A percentile compares a stretch with the other conserved stretches of the same genome.
These are phyloP conservation scores for Serendipita indica DNA, from an alignment of 768 basidiomycete genomes.

Conservation along the genomic window DNA sequence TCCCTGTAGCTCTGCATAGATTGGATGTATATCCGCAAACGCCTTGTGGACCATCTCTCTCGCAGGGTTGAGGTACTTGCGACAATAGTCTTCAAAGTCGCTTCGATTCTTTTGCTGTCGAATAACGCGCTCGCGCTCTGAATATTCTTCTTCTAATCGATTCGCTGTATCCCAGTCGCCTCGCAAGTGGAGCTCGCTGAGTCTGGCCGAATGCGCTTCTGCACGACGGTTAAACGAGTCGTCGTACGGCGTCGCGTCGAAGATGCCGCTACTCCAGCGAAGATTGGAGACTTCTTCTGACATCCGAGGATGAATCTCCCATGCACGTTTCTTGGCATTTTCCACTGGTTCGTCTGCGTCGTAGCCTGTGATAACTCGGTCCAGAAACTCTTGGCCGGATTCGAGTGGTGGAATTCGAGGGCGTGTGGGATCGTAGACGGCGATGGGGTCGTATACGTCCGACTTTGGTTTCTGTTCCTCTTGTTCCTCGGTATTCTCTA, in stretches of 20 bases:
- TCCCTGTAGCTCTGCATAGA: neutral
- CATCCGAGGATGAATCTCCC: neutral
- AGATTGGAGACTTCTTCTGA: neutral
- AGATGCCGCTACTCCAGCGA: neutral
- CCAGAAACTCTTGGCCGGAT: neutral
- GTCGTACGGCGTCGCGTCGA: neutral
- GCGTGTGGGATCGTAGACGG: neutral
- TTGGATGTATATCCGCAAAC: slow-evolving; percentile 5
- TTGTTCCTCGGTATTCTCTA: neutral
- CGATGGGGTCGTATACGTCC: neutral
- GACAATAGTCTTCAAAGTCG: neutral
- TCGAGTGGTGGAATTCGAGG: neutral
- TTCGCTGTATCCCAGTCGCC: neutral
- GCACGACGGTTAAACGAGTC: neutral
- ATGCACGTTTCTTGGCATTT: neutral
- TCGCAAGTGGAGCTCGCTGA: neutral
- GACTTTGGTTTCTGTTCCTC: too few species aligned
- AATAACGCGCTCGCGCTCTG: neutral
- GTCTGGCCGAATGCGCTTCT: neutral
- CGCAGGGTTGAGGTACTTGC: neutral
- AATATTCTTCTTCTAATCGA: neutral
- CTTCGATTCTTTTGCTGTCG: neutral
- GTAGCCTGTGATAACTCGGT: neutral
- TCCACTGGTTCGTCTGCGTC: neutral
- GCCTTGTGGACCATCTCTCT: neutral